phyloP scores from a whole-genome alignment of 1,284 basidiomycete species.

The Rhodotorula sp. region DNA sequence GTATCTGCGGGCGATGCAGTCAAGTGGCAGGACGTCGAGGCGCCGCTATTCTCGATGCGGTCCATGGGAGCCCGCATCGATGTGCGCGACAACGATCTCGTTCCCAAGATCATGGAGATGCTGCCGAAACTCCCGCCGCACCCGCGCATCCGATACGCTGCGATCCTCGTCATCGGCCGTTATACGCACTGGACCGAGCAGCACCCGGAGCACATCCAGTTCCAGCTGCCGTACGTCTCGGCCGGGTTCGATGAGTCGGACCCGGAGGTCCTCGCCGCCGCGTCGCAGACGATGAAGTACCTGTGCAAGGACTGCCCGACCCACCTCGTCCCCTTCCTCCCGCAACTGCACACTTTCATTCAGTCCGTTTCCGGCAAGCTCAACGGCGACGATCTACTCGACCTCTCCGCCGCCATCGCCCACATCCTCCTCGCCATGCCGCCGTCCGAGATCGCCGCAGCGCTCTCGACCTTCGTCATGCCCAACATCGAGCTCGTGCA shows the following conservation, averaged over 20 bases:
- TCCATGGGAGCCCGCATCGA: conserved; percentile 97
- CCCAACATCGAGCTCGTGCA: conserved; percentile 57
- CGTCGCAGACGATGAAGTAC: conserved; percentile 94
- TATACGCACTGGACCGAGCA: conserved; percentile 96
- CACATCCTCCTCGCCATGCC: conserved; percentile 93
- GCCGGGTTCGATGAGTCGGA: conserved; percentile 76
- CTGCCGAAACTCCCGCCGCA: conserved; percentile 87
- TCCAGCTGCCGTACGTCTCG: conserved; percentile 87
- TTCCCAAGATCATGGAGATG: conserved; percentile 93
- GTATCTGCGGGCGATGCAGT: conserved; percentile 56
- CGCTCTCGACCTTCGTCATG: conserved; percentile 76
- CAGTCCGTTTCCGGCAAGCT: conserved; percentile 73
- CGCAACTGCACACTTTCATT: conserved; percentile 87
- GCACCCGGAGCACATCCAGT: conserved; percentile 83
- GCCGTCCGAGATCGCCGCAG: conserved; percentile 71
- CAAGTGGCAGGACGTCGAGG: conserved; percentile 96
- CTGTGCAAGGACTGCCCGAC: conserved; percentile 90
- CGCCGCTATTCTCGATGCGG: conserved; percentile 94
- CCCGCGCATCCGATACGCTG: conserved; percentile 90
- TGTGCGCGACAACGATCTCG: conserved; percentile 74
- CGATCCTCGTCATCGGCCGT: conserved; percentile 88
- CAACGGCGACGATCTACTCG: conserved; percentile 79
- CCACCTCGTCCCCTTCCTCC: conserved; percentile 88
- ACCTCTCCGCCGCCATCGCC: conserved; percentile 93
- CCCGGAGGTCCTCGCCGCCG: conserved; percentile 76